These are phyloP conservation scores for Pseudoturritis turrita DNA, from an alignment of 345 rosid species.

Conservation along the genomic window DNA sequence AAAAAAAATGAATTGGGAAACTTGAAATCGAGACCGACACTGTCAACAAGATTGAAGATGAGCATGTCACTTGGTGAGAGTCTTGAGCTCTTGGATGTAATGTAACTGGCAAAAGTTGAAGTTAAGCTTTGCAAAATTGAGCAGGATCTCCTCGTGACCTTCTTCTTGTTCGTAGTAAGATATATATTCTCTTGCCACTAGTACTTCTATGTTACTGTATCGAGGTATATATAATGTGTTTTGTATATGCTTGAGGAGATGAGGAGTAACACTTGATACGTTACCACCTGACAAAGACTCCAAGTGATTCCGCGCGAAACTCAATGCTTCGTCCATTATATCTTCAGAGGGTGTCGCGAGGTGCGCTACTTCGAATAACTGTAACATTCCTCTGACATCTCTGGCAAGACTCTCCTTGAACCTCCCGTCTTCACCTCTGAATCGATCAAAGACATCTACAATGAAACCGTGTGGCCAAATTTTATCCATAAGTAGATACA, in stretches of 20 bases:
- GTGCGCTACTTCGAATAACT: constrained; percentile 1
- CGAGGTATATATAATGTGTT: neutral
- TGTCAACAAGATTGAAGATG: neutral
- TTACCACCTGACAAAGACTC: neutral
- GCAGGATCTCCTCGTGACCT: neutral
- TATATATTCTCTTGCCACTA: constrained; percentile 16
- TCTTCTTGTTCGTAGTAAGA: constrained; percentile 20
- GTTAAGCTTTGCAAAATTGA: constrained; percentile 16
- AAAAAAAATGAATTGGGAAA: neutral
- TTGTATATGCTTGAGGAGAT: constrained; percentile 7
- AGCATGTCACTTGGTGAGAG: neutral
- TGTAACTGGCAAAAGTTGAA: constrained; percentile 8
- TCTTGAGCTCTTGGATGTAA: constrained; percentile 14
- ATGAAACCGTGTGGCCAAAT: neutral
- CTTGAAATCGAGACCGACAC: neutral
- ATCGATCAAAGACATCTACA: constrained; percentile 12
- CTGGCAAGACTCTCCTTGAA: neutral
- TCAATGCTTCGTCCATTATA: constrained; percentile 13
- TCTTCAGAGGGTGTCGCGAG: constrained; percentile 2
- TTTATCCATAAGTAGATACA: neutral
- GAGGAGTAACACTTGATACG: neutral
- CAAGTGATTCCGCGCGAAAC: neutral
- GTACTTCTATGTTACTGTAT: neutral
- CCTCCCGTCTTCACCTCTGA: constrained; percentile 15
- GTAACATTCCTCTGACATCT: constrained; percentile 12